Percentiles rank a stretch among this genome's conserved stretches.
Conservation (phyloP, 2,329 filamentous ascomycete species). For the Diaporthe helianthi region DNA sequence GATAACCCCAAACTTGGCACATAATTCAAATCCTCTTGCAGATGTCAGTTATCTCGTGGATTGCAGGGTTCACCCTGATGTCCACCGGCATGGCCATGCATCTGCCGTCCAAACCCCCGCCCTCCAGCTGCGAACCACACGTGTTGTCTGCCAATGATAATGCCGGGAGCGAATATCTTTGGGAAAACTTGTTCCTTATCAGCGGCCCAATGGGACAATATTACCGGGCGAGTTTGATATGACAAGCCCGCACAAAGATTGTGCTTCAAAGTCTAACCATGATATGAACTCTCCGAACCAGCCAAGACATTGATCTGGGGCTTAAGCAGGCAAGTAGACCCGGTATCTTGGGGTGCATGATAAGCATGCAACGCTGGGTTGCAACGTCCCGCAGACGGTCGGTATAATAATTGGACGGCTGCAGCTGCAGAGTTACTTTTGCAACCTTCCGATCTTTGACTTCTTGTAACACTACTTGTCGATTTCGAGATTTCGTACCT, state of each 20-base stretch:
- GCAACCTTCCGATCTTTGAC: not conserved
- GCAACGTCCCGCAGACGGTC: not conserved
- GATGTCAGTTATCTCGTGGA: not conserved
- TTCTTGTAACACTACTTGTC: not conserved
- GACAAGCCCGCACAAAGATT: not conserved
- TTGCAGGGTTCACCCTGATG: conserved; percentile 6
- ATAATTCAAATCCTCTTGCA: no score
- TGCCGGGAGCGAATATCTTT: not conserved
- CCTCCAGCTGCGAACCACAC: not conserved
- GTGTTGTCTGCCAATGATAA: conserved; percentile 8
- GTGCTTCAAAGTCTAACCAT: not conserved
- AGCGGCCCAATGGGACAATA: not conserved
- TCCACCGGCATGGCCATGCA: not conserved
- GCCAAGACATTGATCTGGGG: not conserved
- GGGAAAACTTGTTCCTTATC: conserved; percentile 17
- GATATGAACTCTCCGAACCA: not conserved
- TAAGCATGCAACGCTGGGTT: not conserved
- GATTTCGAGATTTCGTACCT: not conserved
- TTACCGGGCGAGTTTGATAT: conserved; percentile 5
- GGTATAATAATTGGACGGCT: conserved; percentile 5
- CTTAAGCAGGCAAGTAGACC: conserved; percentile 1
- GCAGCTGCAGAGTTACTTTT: not conserved
- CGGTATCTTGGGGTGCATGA: conserved; percentile 2
- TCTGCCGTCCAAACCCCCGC: conserved; percentile 12
- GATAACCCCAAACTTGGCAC: no score